phyloP scores from a whole-genome alignment of 257 asterid genomes.

The Mentha longifolia region DNA sequence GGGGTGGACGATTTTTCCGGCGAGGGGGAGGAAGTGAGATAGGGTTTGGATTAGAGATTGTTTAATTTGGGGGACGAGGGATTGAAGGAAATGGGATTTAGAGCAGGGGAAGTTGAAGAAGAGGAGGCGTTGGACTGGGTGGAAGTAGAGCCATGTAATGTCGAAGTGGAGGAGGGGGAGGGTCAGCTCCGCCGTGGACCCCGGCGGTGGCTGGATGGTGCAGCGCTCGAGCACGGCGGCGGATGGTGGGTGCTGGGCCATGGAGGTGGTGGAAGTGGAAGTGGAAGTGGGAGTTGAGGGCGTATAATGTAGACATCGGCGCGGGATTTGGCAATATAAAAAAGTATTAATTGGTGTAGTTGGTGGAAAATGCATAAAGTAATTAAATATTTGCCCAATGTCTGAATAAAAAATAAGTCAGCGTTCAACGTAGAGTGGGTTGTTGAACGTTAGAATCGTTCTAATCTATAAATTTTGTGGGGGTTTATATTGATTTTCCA shows the following conservation, averaged over 20 bases:
- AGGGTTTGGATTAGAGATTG: conserved; percentile 40
- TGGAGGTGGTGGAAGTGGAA: conserved; percentile 15
- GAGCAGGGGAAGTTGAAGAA: conserved; percentile 50
- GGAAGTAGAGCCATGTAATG: conserved; percentile 46
- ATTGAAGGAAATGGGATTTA: conserved; percentile 32
- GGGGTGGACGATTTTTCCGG: conserved; percentile 46
- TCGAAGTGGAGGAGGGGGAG: conserved; percentile 58
- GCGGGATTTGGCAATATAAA: not conserved
- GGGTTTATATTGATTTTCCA: too few relatives aligned
- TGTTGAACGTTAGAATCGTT: not conserved
- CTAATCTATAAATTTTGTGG: too few relatives aligned
- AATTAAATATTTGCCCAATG: not conserved
- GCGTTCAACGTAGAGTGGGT: not conserved
- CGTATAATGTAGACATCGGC: not conserved
- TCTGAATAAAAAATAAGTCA: not conserved
- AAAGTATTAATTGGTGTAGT: not conserved
- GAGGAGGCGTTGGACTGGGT: conserved; percentile 51
- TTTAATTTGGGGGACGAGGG: conserved; percentile 40
- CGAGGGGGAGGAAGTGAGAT: conserved; percentile 49
- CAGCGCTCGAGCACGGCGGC: conserved; percentile 49
- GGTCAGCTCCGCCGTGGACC: conserved; percentile 39
- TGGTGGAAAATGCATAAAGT: not conserved
- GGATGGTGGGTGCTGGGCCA: conserved; percentile 40
- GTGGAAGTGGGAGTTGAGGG: not conserved
- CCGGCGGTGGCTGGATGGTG: conserved; percentile 47